These are phyloP conservation scores for Cladosporium sp. DNA, from an alignment of 2,329 filamentous ascomycete species.

Conservation along the genomic window DNA sequence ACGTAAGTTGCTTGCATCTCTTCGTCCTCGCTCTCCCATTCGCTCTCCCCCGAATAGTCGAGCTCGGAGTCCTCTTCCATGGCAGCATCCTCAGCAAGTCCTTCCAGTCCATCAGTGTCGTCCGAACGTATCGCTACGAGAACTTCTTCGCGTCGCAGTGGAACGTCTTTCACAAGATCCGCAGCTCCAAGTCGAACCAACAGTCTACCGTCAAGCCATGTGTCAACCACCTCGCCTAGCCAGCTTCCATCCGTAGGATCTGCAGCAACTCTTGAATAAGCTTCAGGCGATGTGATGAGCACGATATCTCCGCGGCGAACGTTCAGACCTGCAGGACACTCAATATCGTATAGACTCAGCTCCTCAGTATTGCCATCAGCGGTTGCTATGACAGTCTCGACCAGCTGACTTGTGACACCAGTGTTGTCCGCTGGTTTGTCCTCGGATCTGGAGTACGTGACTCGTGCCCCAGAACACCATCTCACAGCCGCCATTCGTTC, in stretches of 20 bases:
- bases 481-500: constrained; percentile 58
- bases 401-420: constrained; percentile 7
- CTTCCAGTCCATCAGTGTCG: constrained; percentile 29
- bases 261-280: constrained; percentile 29
- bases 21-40: constrained; percentile 27
- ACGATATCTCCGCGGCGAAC: constrained; percentile 56
- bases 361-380: constrained; percentile 43
- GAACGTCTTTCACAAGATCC: constrained; percentile 51
- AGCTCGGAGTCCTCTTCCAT: constrained; percentile 18
- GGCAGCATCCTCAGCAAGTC: constrained; percentile 32
- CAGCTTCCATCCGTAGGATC: constrained; percentile 37
- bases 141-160: constrained; percentile 50
- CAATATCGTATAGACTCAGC: constrained; percentile 61
- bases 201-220: constrained; percentile 53
- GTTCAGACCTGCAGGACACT: constrained; percentile 50
- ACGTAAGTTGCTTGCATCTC: constrained; percentile 40
- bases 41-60: constrained; percentile 29
- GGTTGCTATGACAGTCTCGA: constrained; percentile 21
- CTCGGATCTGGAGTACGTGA: constrained; percentile 56
- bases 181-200: constrained; percentile 56
- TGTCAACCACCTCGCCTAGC: constrained; percentile 59
- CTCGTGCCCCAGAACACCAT: constrained; percentile 57
- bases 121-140: constrained; percentile 48
- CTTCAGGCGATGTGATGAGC: constrained; percentile 37
- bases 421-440: constrained; percentile 42